These are phyloP conservation scores for Primulina eburnea DNA, from an alignment of 257 asterid genomes.

Conservation along the genomic window DNA sequence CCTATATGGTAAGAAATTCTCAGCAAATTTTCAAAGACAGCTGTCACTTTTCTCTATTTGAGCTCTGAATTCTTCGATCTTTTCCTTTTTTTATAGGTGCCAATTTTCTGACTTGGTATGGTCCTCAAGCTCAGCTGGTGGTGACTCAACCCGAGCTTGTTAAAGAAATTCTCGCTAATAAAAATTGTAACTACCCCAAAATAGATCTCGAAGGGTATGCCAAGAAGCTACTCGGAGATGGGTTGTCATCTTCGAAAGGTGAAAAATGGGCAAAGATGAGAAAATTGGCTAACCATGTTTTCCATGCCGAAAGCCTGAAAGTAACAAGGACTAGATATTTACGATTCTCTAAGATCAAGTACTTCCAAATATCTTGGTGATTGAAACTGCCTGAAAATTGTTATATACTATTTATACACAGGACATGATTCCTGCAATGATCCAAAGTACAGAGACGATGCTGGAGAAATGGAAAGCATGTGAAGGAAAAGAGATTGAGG, in stretches of 20 bases:
- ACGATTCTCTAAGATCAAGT: neutral
- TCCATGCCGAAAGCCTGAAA: conserved; percentile 57
- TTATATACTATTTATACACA: neutral
- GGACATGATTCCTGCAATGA: neutral
- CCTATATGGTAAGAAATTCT: neutral
- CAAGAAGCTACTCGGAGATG: conserved; percentile 63
- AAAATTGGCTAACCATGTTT: conserved; percentile 42
- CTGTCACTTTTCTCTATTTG: neutral
- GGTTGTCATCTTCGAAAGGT: conserved; percentile 61
- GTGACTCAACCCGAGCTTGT: conserved; percentile 36
- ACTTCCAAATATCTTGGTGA: too few species aligned
- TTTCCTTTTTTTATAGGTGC: neutral
- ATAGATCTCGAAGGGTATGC: conserved; percentile 60
- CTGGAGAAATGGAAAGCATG: neutral
- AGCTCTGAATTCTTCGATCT: neutral
- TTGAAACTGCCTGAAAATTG: too few species aligned
- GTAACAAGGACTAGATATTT: conserved; percentile 22
- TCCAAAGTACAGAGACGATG: neutral
- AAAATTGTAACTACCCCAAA: conserved; percentile 46
- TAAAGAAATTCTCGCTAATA: conserved; percentile 50
- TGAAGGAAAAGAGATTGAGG: neutral
- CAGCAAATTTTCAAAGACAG: too few species aligned
- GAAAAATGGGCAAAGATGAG: conserved; percentile 57
- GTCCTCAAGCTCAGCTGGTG: conserved; percentile 36
- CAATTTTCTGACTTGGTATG: conserved; percentile 55